Base-by-base conservation (phyloP, 1,139 yeast species). In the Yamadazyma epiphylla region DNA sequence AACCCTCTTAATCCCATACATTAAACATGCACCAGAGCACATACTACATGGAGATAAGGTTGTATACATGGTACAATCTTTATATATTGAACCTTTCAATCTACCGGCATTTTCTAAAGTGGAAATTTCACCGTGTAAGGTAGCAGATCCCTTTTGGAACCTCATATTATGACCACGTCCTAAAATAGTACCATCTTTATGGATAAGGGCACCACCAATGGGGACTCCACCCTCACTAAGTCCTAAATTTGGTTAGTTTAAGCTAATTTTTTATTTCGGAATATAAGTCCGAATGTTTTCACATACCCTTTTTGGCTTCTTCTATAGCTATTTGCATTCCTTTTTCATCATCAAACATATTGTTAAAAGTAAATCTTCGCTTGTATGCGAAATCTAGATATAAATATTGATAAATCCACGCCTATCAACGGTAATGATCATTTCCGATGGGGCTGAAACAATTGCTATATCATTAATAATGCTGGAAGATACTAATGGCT, bases 1-100 rank as follows among this genome's bases (percentile, higher is more conserved):
- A 22, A 87, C 83, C 42, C 96, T 69, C 45, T 80, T 78, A 42
- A 89, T 71, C 22, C 95, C 95, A 58, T 88, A 89, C 69, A 89
- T 67, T 33, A 89, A 52, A 43, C 94, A 85, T 11, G 96, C 95
- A 13, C 97, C 97, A 5, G 94, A 76, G 52, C 97, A 89, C 96
- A 89, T 89, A 43, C 80, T 70, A 55, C 97, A 89, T 3, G 97
- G 96, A 5, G 95, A 84, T 42, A 89, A 65, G 0, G 96, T 85
- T 25, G 96, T 87, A 60, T 88, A 89, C 78, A 89, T 77, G 42
- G 81, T 83, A 58, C 80, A 80, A 49, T 66, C 73, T 61, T 70
- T 84, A 68, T 83, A 83, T 15, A 69, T 70, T 22, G 64, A 63
- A 4, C 86, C 89, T 13, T 74, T 73, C 33, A 89, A 67, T 48